Base-by-base conservation (phyloP, 1,139 yeast genomes). In the Candida sanyaensis region DNA sequence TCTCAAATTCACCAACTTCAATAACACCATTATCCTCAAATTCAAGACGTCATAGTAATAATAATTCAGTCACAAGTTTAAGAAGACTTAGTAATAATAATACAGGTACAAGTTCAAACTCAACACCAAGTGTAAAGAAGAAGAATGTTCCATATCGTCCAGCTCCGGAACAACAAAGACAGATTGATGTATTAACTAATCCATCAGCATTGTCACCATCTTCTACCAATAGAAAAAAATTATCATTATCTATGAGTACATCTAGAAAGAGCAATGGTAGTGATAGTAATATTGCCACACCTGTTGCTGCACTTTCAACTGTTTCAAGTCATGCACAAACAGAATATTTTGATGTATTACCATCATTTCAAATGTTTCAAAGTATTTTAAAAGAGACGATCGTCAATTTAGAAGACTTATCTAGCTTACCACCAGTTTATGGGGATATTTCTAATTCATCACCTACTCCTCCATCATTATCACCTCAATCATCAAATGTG, bases 341-440 rank as follows among this genome's bases (percentile, higher is more conserved):
- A 0, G 78, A 74, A 49, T 75, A 73, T 55, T 75, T 75, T 54
- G 86, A 83, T 56, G 75, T 83, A 3, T 62, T 83, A 41, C 88
- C 88, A 1, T 80, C 86, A 1, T 83, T 83, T 58, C 86, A 81
- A 55, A 80, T 83, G 84, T 81, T 78, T 55, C 83, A 78, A 54
- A 73, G 80, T 27, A 71, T 83, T 49, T 68, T 82, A 50, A 77
- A 49, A 58, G 85, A 47, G 77, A 75, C 51, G 77, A 73, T 48
- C 57, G 58, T 34, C 80, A 76, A 54, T 75, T 75, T 49, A 62
- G 59, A 75, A 50, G 67, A 71, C 48, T 59, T 69, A 23, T 55
- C 63, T 17, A 66, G 66, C 0, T 52, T 57, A 8, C 80, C 81
- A 2, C 81, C 81, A 1, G 61, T 53, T 2, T 75, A 75, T 52